Conservation (phyloP, 2,329 filamentous ascomycete species). For the Phialophora chinensis region DNA sequence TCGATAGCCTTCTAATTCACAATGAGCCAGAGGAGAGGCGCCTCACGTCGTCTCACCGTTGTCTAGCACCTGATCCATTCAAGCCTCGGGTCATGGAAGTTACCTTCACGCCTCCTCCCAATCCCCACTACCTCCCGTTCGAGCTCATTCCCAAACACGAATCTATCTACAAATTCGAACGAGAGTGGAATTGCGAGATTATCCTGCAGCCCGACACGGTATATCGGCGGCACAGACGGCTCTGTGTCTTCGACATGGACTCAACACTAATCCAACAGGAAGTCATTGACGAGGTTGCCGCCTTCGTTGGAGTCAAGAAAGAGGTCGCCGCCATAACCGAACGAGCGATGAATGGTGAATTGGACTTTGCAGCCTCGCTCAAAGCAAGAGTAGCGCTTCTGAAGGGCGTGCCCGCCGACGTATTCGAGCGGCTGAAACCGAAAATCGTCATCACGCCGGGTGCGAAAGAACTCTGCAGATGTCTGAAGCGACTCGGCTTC, state of each 20-base stretch:
- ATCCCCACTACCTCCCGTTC: slow-evolving; percentile 59
- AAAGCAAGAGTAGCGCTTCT: slow-evolving; percentile 80
- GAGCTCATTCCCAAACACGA: slow-evolving; percentile 78
- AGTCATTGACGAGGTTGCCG: slow-evolving; percentile 93
- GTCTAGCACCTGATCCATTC: slow-evolving; percentile 48
- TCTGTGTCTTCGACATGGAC: slow-evolving; percentile 99
- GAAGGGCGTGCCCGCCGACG: slow-evolving; percentile 75
- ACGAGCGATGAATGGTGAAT: slow-evolving; percentile 92
- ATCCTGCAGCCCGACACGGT: slow-evolving; percentile 75
- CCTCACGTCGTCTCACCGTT: slow-evolving; percentile 55
- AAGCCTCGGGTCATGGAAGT: slow-evolving; percentile 60
- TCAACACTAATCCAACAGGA: slow-evolving; percentile 96
- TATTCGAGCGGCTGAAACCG: slow-evolving; percentile 78
- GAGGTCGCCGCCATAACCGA: slow-evolving; percentile 86
- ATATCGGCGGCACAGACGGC: slow-evolving; percentile 77
- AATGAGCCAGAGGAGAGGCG: slow-evolving; percentile 51
- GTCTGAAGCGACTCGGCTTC: slow-evolving; percentile 77
- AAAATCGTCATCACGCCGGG: slow-evolving; percentile 82
- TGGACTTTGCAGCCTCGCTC: slow-evolving; percentile 87
- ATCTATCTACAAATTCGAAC: slow-evolving; percentile 81
- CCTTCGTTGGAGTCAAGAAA: slow-evolving; percentile 79
- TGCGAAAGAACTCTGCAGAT: slow-evolving; percentile 73
- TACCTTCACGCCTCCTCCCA: slow-evolving; percentile 57
- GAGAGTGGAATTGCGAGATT: slow-evolving; percentile 87
- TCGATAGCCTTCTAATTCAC: slow-evolving; percentile 51